Conservation (phyloP, 1,284 basidiomycete species). For the Xerocomus amazonicus region DNA sequence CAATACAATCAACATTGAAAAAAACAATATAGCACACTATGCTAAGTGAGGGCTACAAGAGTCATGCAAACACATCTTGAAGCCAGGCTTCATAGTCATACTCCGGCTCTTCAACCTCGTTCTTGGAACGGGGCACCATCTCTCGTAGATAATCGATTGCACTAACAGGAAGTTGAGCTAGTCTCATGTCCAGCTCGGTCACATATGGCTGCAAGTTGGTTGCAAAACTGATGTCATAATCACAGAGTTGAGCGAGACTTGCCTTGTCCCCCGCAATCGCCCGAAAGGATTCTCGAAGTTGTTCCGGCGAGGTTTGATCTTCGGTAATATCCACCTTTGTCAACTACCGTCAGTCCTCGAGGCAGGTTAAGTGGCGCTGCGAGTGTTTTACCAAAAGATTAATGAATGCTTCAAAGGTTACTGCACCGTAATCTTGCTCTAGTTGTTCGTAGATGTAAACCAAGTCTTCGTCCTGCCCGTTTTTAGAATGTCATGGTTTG, state of each 20-base stretch:
- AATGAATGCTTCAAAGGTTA: conserved; percentile 94
- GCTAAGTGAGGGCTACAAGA: background rate
- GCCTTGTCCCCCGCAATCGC: conserved; percentile 91
- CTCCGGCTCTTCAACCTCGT: conserved; percentile 58
- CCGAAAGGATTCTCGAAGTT: conserved; percentile 91
- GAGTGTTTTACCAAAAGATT: conserved; percentile 71
- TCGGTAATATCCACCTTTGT: conserved; percentile 88
- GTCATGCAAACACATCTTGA: conserved; percentile 67
- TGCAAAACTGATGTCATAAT: conserved; percentile 6
- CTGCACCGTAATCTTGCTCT: conserved; percentile 80
- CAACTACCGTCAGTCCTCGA: conserved; percentile 7
- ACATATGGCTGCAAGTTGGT: conserved; percentile 74
- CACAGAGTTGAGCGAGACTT: conserved; percentile 17
- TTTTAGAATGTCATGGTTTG: conserved; percentile 4
- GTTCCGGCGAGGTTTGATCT: conserved; percentile 91
- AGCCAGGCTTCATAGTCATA: conserved; percentile 80
- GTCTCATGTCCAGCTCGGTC: conserved; percentile 88
- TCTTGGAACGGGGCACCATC: conserved; percentile 58
- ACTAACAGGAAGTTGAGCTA: conserved; percentile 78
- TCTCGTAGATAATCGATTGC: conserved; percentile 83
- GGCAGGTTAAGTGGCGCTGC: background rate
- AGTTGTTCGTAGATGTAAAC: conserved; percentile 83
- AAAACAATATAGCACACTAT: background rate
- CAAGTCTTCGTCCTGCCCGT: conserved; percentile 76
- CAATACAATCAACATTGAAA: conserved; percentile 11